phyloP scores from a whole-genome alignment of 768 basidiomycete species.

The Tylopilus plumbeoviolaceoides region DNA sequence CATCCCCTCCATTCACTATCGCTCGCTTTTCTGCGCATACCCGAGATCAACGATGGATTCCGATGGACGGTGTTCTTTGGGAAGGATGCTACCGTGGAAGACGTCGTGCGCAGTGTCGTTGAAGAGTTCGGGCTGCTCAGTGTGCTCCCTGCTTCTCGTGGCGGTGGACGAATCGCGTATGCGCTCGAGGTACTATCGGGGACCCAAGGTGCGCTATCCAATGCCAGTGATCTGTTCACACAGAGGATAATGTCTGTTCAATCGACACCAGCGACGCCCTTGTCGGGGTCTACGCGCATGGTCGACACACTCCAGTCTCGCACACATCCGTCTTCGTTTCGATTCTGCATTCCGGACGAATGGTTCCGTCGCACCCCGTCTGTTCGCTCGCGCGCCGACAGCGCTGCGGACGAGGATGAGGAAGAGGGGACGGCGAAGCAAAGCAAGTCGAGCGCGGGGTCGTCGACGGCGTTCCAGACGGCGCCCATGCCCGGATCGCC shows the following conservation, averaged over 20 bases:
- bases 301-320: conserved; percentile 13
- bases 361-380: conserved; percentile 67
- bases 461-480: conserved; percentile 17
- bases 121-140: conserved; percentile 70
- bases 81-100: conserved; percentile 48
- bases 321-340: conserved; percentile 32
- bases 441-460: conserved; percentile 29
- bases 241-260: neutral
- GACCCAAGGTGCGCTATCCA: conserved; percentile 43
- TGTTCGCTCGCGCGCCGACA: conserved; percentile 44
- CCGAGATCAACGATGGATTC: conserved; percentile 75
- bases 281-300: conserved; percentile 12
- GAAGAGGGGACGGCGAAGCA: conserved; percentile 63
- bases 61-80: conserved; percentile 64
- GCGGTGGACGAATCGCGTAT: conserved; percentile 62
- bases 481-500: conserved; percentile 29
- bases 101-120: conserved; percentile 47
- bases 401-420: conserved; percentile 40
- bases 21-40: conserved; percentile 61
- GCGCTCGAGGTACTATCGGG: conserved; percentile 60
- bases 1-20: conserved; percentile 54
- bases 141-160: conserved; percentile 61
- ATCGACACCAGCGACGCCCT: conserved; percentile 11
- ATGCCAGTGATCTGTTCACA: neutral
- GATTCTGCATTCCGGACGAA: conserved; percentile 71